phyloP scores from a whole-genome alignment of 2,329 filamentous ascomycete genomes.

The Dichotomopilus funicola region DNA sequence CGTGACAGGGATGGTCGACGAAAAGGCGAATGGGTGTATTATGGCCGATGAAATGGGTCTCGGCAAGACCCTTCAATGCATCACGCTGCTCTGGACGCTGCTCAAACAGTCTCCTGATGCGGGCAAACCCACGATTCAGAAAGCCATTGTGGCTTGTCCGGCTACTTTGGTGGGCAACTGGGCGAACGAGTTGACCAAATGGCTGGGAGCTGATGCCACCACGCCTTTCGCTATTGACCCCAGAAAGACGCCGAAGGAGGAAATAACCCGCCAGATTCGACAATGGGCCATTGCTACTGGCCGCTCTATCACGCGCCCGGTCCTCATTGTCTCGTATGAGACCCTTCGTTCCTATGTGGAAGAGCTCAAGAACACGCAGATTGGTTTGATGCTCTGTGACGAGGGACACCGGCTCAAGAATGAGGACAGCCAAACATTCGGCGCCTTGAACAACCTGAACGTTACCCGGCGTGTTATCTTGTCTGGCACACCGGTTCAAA shows the following conservation, averaged over 20 bases:
- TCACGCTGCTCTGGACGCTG: conserved; percentile 92
- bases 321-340: conserved; percentile 97
- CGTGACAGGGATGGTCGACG: conserved; percentile 90
- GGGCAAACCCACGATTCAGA: conserved; percentile 90
- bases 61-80: conserved; percentile 95
- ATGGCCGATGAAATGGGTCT: conserved; percentile 99
- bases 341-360: conserved; percentile 87
- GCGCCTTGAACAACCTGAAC: conserved; percentile 80
- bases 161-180: conserved; percentile 96
- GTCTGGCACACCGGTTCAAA: conserved; percentile 95
- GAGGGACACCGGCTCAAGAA: conserved; percentile 97
- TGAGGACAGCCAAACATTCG: conserved; percentile 92
- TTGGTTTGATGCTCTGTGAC: conserved; percentile 89
- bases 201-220: conserved; percentile 87
- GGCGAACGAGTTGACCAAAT: conserved; percentile 95
- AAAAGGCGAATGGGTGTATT: conserved; percentile 92
- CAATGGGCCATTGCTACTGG: conserved; percentile 93
- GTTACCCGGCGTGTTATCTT: conserved; percentile 89
- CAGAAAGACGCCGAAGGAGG: conserved; percentile 91
- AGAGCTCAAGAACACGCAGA: conserved; percentile 81
- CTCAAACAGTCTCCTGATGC: conserved; percentile 93
- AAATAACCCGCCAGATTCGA: conserved; percentile 79
- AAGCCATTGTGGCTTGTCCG: conserved; percentile 93
- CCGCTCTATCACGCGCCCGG: conserved; percentile 81
- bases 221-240: conserved; percentile 85